Evolutionary conservation across 176 grass and related monocot genomes (phyloP).

Genomic region (Eleusine coracana): DNA sequence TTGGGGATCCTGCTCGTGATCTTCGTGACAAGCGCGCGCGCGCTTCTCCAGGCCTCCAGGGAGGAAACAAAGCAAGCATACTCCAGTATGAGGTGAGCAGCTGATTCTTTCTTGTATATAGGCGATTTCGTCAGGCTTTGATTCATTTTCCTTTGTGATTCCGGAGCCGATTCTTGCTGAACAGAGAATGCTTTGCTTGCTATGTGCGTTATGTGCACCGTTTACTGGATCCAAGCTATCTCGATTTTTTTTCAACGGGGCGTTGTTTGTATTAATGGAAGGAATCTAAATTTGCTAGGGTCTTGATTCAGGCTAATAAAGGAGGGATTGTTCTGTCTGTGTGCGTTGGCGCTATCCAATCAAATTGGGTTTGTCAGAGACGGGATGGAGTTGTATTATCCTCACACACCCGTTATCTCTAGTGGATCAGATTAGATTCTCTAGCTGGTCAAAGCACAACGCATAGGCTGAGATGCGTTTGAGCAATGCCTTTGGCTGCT

Average conservation of each 20-base stretch:
- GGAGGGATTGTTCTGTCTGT: neutral
- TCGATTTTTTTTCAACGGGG: neutral
- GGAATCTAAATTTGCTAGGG: neutral
- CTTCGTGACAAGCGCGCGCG: neutral
- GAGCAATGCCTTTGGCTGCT: neutral
- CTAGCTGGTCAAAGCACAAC: neutral
- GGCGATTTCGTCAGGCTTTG: neutral
- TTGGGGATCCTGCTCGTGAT: slow-evolving; percentile 33
- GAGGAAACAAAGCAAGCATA: neutral
- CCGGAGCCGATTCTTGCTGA: neutral
- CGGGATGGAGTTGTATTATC: neutral
- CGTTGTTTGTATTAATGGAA: neutral
- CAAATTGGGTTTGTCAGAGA: neutral
- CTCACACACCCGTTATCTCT: neutral
- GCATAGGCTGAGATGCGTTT: neutral
- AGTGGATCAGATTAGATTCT: neutral
- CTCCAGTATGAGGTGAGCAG: slow-evolving; percentile 46
- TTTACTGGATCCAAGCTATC: neutral
- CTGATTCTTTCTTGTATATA: neutral
- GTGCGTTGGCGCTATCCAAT: neutral
- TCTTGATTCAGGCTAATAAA: slow-evolving; percentile 18
- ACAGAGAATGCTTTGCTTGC: neutral
- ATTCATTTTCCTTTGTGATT: neutral
- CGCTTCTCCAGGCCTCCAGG: neutral
- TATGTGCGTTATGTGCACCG: neutral